Conservation (phyloP, 164 flowering plant genomes). For the Warburgia ugandensis region DNA sequence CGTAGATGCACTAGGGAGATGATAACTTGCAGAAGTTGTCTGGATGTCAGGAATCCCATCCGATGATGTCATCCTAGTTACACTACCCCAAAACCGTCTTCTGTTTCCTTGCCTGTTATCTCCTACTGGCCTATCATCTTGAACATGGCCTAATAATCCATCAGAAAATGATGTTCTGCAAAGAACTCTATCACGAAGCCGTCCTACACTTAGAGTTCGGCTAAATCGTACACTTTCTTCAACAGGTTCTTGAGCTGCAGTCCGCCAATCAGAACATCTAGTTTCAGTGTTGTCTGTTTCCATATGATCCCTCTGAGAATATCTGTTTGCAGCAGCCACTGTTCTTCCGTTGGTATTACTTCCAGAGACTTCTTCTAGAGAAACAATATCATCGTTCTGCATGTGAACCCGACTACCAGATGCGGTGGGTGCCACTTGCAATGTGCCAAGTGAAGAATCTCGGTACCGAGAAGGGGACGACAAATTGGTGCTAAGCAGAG, state of each 20-base stretch:
- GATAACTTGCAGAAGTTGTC: constrained; percentile 28
- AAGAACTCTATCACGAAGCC: constrained; percentile 95
- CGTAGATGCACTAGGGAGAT: constrained; percentile 23
- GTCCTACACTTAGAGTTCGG: constrained; percentile 85
- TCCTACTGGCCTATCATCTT: constrained; percentile 42
- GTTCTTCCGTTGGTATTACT: constrained; percentile 15
- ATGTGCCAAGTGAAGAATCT: constrained; percentile 19
- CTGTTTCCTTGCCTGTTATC: constrained; percentile 27
- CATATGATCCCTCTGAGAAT: constrained; percentile 24
- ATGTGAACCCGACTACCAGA: constrained; percentile 18
- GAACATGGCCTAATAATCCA: constrained; percentile 38
- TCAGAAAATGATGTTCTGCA: constrained; percentile 67
- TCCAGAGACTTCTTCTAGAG: constrained; percentile 20
- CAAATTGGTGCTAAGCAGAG: constrained; percentile 22
- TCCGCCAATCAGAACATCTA: constrained; percentile 38
- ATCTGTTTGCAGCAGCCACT: constrained; percentile 17
- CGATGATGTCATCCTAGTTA: constrained; percentile 18
- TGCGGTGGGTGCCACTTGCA: constrained; percentile 10
- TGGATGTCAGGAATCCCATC: constrained; percentile 21
- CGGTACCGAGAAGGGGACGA: constrained; percentile 18
- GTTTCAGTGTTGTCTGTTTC: constrained; percentile 32
- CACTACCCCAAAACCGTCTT: constrained; percentile 21
- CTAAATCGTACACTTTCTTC: constrained; percentile 79
- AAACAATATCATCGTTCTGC: constrained; percentile 14
- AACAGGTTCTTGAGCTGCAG: constrained; percentile 57